Percentiles rank a stretch among this genome's conserved stretches.
phyloP scores from a whole-genome alignment of 352 stramenopile species.

The Phytopythium chamaehyphon region DNA sequence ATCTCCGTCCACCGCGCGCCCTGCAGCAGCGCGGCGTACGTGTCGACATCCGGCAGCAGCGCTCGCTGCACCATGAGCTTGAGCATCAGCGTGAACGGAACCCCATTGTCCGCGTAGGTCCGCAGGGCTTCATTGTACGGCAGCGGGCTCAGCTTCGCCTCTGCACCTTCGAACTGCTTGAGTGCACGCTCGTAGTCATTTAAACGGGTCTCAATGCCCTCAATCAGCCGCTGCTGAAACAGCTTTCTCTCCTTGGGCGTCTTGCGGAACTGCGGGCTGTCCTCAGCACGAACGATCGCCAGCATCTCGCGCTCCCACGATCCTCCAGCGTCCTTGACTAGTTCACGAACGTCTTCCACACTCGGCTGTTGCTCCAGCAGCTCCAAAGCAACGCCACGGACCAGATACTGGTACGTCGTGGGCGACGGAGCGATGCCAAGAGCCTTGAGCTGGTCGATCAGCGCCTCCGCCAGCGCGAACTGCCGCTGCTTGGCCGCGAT shows the following conservation, averaged over 20 bases:
- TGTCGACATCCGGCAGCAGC: conserved; percentile 48
- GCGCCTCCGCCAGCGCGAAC: conserved; percentile 34
- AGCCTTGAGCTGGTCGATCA: conserved; percentile 46
- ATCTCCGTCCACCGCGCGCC: conserved; percentile 67
- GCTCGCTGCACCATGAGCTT: conserved; percentile 50
- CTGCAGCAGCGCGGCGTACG: conserved; percentile 55
- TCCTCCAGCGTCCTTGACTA: conserved; percentile 20
- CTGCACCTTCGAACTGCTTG: conserved; percentile 6
- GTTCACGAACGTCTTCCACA: conserved; percentile 24
- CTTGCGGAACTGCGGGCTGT: conserved; percentile 58
- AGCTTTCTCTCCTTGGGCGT: conserved; percentile 38
- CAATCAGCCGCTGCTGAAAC: conserved; percentile 40
- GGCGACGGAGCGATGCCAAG: conserved; percentile 26
- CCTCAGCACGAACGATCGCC: conserved; percentile 46
- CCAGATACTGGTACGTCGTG: conserved; percentile 42
- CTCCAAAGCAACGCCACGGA: conserved; percentile 47
- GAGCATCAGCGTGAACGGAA: conserved; percentile 54
- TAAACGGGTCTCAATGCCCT: conserved; percentile 37
- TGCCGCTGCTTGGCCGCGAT: conserved; percentile 74
- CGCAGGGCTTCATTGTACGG: conserved; percentile 66
- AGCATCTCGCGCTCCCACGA: conserved; percentile 55
- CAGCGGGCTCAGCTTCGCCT: conserved; percentile 14
- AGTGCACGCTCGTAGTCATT: conserved; percentile 41
- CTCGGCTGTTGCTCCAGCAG: conserved; percentile 15
- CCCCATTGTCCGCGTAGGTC: conserved; percentile 47